A percentile compares a stretch with the other conserved stretches of the same genome.
Conservation (phyloP, 2,329 filamentous ascomycete genomes). For the Domatiomyces globalis region DNA sequence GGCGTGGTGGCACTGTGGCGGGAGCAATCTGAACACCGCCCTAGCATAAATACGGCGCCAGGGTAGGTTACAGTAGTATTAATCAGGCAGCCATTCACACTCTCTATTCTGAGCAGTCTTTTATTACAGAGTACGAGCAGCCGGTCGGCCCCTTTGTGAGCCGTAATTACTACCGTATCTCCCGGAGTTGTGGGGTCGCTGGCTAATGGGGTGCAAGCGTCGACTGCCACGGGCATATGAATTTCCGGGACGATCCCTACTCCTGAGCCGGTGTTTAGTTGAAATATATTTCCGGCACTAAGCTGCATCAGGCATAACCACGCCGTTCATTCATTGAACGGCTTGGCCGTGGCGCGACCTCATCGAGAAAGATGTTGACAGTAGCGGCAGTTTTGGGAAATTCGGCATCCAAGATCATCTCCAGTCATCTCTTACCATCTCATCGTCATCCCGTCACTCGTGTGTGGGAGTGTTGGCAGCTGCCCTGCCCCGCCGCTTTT, state of each 20-base stretch:
- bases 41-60: too few relatives aligned
- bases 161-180: too few relatives aligned
- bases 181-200: too few relatives aligned
- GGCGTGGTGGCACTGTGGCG: constrained; percentile 1
- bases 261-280: too few relatives aligned
- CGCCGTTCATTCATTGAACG: background rate
- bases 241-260: too few relatives aligned
- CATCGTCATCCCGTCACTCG: background rate
- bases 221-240: too few relatives aligned
- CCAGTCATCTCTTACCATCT: background rate
- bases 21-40: background rate
- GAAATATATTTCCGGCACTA: background rate
- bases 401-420: background rate
- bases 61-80: too few relatives aligned
- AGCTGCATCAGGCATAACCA: background rate
- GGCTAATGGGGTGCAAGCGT: too few relatives aligned
- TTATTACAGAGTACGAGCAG: too few relatives aligned
- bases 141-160: too few relatives aligned
- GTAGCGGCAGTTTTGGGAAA: background rate
- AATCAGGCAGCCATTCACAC: too few relatives aligned
- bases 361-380: background rate
- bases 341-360: background rate
- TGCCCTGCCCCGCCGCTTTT: background rate
- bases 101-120: too few relatives aligned
- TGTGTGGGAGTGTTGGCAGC: background rate